These are phyloP conservation scores for Dactylonectria macrodidyma DNA, from an alignment of 2,329 filamentous ascomycete species.

Conservation along the genomic window DNA sequence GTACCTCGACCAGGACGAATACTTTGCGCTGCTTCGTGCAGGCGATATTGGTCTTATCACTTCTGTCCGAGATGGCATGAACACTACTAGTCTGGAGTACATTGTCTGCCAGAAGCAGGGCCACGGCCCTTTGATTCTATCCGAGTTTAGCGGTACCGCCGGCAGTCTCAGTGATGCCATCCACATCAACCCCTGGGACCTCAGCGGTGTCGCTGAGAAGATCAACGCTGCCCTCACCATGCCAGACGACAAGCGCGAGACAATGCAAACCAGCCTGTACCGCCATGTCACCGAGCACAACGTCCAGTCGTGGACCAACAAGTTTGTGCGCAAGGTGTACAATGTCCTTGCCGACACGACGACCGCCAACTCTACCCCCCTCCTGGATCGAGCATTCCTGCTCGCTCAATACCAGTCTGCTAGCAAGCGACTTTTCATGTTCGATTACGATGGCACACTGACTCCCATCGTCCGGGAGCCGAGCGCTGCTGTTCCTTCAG, in stretches of 20 bases:
- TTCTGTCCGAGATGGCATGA: slow-evolving; percentile 97
- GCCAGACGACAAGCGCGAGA: slow-evolving; percentile 74
- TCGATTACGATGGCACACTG: slow-evolving; percentile 97
- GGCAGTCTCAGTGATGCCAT: slow-evolving; percentile 88
- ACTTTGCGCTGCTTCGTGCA: slow-evolving; percentile 91
- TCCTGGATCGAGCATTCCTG: slow-evolving; percentile 82
- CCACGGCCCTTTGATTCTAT: slow-evolving; percentile 90
- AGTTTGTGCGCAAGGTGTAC: slow-evolving; percentile 84
- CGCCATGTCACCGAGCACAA: slow-evolving; percentile 88
- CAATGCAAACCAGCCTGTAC: slow-evolving; percentile 83
- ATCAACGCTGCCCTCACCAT: slow-evolving; percentile 88
- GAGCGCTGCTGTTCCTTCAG: slow-evolving; percentile 88
- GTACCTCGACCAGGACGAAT: slow-evolving; percentile 90
- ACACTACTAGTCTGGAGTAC: slow-evolving; percentile 96
- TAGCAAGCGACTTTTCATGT: slow-evolving; percentile 92
- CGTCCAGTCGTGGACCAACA: slow-evolving; percentile 87
- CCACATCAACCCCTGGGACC: slow-evolving; percentile 97
- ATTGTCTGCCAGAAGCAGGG: slow-evolving; percentile 91
- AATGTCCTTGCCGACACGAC: slow-evolving; percentile 85
- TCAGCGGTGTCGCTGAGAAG: slow-evolving; percentile 85
- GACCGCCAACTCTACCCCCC: slow-evolving; percentile 82
- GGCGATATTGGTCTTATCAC: slow-evolving; percentile 96
- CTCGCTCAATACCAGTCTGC: slow-evolving; percentile 82
- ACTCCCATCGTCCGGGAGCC: slow-evolving; percentile 96
- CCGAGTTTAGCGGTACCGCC: slow-evolving; percentile 96